These are phyloP conservation scores for Zoysia matrella DNA, from an alignment of 202 grass and related monocot species.

Conservation along the genomic window DNA sequence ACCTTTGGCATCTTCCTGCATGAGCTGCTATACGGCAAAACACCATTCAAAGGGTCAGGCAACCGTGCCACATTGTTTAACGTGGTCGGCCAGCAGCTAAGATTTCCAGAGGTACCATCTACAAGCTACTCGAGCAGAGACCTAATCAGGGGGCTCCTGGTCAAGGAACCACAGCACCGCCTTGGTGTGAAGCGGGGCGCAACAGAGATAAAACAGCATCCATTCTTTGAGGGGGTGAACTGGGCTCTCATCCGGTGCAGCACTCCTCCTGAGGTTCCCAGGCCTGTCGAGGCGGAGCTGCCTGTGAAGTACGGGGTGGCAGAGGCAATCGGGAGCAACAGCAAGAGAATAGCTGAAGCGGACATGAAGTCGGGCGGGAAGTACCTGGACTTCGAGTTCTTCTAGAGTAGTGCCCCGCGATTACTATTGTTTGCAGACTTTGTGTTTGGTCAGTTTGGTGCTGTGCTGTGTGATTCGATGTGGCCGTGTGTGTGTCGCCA, in stretches of 20 bases:
- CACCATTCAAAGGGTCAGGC: constrained; percentile 95
- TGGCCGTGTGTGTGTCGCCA: constrained; percentile 33
- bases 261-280: constrained; percentile 86
- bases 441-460: constrained; percentile 43
- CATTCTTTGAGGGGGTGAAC: constrained; percentile 94
- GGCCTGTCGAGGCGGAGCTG: constrained; percentile 69
- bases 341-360: constrained; percentile 51
- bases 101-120: constrained; percentile 80
- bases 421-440: constrained; percentile 40
- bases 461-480: constrained; percentile 33
- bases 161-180: constrained; percentile 91
- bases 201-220: constrained; percentile 96
- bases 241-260: constrained; percentile 98
- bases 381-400: constrained; percentile 98
- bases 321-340: constrained; percentile 52
- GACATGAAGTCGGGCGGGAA: constrained; percentile 72
- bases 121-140: constrained; percentile 87
- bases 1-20: constrained; percentile 95
- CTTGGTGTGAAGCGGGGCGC: constrained; percentile 93
- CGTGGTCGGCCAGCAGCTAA: constrained; percentile 95
- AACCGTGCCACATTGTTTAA: constrained; percentile 96
- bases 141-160: constrained; percentile 86
- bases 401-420: constrained; percentile 53
- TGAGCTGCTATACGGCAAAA: constrained; percentile 83
- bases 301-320: constrained; percentile 60